Base-by-base conservation (phyloP, 2,329 filamentous ascomycete species). In the Rutstroemia sp. region DNA sequence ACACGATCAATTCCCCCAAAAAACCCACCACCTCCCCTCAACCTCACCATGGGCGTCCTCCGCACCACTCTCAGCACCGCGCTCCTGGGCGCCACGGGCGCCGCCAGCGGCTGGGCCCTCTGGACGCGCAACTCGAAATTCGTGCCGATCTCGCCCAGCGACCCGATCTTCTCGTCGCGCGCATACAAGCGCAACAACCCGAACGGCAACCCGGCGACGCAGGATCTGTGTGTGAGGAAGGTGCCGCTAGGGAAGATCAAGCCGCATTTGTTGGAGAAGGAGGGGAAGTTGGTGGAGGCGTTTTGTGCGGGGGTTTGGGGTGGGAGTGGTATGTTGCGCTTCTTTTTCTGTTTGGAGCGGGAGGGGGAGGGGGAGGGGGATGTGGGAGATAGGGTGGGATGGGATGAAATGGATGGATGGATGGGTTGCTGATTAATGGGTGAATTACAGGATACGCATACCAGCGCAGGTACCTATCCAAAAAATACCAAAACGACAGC, bases 191-290 rank as follows among this genome's bases (percentile, higher is more conserved):
- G 76, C 58, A 78, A 79, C 70, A 90, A 90, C 65, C 80, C 82
- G 1, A 75, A 79, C 44, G 71, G 75, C 34, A 87, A 88, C 69
- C 80, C 84, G 0, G 74, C 79, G 0, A 80, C 79, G 0, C 79
- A 87, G 57, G 87, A 90, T 66, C 71, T 86, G 10, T 85, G 80
- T 63, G 73, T 87, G 62, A 80, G 82, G 62, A 77, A 76, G 38
- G 76, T 90, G 0, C 82, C 85, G 0, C 67, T 90, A 49, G 73
- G 73, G 48, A 81, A 83, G 66, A 81, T 90, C 59, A 78, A 80
- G 30, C 84, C 86, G 0, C 80, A 85, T 61, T 73, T 90, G 54
- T 71, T 88, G 14, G 75, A 86, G 81, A 80, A 66, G 76, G 78
- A 90, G 81, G 85, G 78, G 79, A 60, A 83, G 82, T 56, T 76